These are phyloP conservation scores for Daphne laureola DNA, from an alignment of 441 rosid species.

Conservation along the genomic window DNA sequence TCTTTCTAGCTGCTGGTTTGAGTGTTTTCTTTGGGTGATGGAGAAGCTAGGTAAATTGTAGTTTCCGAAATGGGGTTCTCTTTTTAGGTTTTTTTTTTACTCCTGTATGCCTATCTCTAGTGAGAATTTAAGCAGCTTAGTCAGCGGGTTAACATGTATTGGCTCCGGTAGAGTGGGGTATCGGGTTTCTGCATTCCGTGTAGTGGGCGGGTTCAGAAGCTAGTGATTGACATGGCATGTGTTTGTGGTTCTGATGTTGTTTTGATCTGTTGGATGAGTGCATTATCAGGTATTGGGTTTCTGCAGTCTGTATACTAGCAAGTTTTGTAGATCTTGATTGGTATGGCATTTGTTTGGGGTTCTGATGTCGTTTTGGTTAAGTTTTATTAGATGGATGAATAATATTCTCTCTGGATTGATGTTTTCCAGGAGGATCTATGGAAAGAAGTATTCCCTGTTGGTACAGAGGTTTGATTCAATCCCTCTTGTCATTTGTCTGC, in stretches of 20 bases:
- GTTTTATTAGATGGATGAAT: slow-evolving; percentile 4
- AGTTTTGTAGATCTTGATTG: too few species aligned
- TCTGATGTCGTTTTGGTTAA: not conserved
- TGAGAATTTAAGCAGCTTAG: too few species aligned
- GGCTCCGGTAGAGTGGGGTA: too few species aligned
- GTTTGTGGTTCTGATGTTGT: not conserved
- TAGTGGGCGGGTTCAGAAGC: too few species aligned
- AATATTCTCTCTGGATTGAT: slow-evolving; percentile 11
- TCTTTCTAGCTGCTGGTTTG: not conserved
- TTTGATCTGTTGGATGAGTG: slow-evolving; percentile 5
- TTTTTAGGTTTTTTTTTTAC: too few species aligned
- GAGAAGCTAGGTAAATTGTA: not conserved
- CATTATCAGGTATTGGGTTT: not conserved
- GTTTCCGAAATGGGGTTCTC: too few species aligned
- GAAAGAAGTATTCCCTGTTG: slow-evolving; percentile 87
- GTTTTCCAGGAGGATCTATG: slow-evolving; percentile 80
- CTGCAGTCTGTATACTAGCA: too few species aligned
- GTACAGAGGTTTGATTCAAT: slow-evolving; percentile 77
- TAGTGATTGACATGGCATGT: too few species aligned
- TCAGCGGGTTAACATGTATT: too few species aligned
- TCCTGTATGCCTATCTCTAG: too few species aligned
- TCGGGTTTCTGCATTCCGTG: too few species aligned
- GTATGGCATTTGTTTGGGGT: not conserved
- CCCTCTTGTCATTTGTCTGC: slow-evolving; percentile 9
- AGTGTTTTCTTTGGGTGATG: not conserved